Conservation (phyloP, 129 eudicot genomes). For the Helianthus tuberosus region DNA sequence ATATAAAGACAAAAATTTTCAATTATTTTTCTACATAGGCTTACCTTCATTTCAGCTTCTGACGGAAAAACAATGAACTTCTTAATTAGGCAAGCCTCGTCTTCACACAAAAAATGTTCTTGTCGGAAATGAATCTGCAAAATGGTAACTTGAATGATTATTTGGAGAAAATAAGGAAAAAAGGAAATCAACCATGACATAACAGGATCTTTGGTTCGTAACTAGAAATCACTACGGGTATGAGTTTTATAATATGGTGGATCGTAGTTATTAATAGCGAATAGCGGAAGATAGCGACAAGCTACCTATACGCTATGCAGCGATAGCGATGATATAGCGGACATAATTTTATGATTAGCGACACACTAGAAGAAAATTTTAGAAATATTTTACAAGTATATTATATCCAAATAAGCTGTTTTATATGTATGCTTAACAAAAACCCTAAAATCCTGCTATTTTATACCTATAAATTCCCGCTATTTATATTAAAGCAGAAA, state of each 20-base stretch:
- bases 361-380: too few species aligned
- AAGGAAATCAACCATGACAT: not conserved
- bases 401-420: too few species aligned
- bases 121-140: constrained; percentile 83
- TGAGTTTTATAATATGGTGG: not conserved
- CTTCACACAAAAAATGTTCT: constrained; percentile 88
- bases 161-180: not conserved
- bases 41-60: constrained; percentile 93
- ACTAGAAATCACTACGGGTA: not conserved
- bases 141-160: constrained; percentile 4
- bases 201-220: not conserved
- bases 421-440: too few species aligned
- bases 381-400: too few species aligned
- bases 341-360: too few species aligned
- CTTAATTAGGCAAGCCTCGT: constrained; percentile 83
- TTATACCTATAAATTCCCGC: too few species aligned
- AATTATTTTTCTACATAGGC: not conserved
- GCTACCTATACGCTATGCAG: too few species aligned
- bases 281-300: too few species aligned
- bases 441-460: too few species aligned
- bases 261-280: too few species aligned
- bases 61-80: constrained; percentile 79
- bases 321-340: too few species aligned
- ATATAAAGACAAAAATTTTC: not conserved
- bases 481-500: too few species aligned